Conservation (phyloP, 208 protist species). For the Leishmania arabica region DNA sequence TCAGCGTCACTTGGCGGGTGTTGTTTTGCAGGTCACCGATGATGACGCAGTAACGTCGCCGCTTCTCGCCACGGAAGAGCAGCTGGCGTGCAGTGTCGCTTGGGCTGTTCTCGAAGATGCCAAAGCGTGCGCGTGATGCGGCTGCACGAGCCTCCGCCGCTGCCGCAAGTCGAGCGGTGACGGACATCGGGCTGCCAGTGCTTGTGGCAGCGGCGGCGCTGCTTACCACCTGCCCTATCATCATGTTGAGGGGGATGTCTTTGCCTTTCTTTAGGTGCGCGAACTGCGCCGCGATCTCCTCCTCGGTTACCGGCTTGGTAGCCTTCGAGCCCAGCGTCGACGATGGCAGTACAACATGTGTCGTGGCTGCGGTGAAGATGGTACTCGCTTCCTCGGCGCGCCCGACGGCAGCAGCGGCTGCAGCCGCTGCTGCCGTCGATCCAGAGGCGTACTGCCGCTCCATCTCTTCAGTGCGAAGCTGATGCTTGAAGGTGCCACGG, state of each 20-base stretch:
- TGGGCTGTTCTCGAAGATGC: slow-evolving; percentile 31
- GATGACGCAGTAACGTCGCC: slow-evolving; percentile 84
- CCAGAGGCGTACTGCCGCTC: slow-evolving; percentile 25
- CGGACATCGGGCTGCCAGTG: slow-evolving; percentile 14
- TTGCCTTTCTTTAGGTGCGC: slow-evolving; percentile 28
- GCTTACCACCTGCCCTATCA: not conserved
- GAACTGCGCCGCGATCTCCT: slow-evolving; percentile 30
- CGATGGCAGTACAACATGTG: slow-evolving; percentile 53
- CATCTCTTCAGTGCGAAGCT: slow-evolving; percentile 70
- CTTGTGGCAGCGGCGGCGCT: slow-evolving; percentile 29
- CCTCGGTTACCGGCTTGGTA: slow-evolving; percentile 23
- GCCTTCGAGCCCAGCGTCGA: slow-evolving; percentile 27
- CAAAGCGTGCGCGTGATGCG: slow-evolving; percentile 35
- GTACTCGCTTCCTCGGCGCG: slow-evolving; percentile 46
- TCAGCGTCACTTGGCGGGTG: slow-evolving; percentile 61
- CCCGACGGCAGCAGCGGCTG: slow-evolving; percentile 7
- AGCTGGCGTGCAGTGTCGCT: slow-evolving; percentile 76
- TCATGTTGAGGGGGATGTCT: slow-evolving; percentile 22
- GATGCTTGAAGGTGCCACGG: slow-evolving; percentile 66
- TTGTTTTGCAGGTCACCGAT: slow-evolving; percentile 74
- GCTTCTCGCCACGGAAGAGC: slow-evolving; percentile 83
- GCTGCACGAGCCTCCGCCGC: slow-evolving; percentile 27
- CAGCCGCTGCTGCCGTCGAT: slow-evolving; percentile 4
- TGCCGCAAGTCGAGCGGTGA: slow-evolving; percentile 22
- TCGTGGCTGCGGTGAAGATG: slow-evolving; percentile 47